Evolutionary conservation across 2,329 filamentous ascomycete species (phyloP).

Genomic region (Cercospora sp.): DNA sequence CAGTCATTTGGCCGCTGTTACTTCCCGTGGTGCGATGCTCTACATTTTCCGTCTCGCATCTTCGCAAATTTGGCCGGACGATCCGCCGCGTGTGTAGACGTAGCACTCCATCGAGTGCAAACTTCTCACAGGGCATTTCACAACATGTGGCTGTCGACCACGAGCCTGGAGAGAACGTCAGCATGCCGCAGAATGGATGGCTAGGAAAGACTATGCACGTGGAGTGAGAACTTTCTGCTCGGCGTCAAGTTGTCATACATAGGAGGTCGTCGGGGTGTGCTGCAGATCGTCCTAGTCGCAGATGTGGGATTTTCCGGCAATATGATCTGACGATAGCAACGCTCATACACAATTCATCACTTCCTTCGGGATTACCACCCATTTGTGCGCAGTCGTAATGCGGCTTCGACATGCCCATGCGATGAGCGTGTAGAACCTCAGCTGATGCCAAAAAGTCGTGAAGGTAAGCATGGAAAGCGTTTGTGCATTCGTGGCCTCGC

Average conservation of each 20-base stretch:
- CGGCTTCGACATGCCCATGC: background rate
- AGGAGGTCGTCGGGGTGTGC: background rate
- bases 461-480: background rate
- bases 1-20: background rate
- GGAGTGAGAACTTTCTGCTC: background rate
- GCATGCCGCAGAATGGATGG: background rate
- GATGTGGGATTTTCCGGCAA: background rate
- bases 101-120: background rate
- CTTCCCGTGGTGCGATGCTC: background rate
- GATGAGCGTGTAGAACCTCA: background rate
- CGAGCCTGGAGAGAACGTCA: background rate
- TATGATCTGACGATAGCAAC: background rate
- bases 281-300: background rate
- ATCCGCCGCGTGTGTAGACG: background rate
- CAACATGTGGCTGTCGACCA: background rate
- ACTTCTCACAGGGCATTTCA: background rate
- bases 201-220: background rate
- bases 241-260: background rate
- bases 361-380: background rate
- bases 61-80: background rate
- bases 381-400: background rate
- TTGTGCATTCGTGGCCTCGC: background rate
- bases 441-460: background rate
- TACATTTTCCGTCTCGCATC: background rate
- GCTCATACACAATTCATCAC: background rate